These are phyloP conservation scores for Eleusine indica DNA, from an alignment of 176 grass and related monocot species.

Conservation along the genomic window DNA sequence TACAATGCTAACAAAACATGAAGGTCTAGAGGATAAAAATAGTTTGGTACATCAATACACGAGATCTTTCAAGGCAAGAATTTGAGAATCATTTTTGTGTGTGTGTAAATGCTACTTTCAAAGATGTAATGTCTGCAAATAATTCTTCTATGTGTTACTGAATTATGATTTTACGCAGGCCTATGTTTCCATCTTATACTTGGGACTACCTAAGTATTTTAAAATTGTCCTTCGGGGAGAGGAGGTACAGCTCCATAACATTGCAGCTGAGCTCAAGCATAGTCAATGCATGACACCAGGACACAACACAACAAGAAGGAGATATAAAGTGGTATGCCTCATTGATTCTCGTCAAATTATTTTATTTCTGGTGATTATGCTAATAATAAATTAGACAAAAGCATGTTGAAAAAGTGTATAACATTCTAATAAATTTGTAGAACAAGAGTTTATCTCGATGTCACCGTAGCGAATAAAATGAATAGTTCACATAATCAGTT, in stretches of 20 bases:
- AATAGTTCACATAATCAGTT: background rate
- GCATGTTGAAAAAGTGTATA: background rate
- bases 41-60: constrained; percentile 27
- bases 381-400: background rate
- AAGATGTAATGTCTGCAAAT: background rate
- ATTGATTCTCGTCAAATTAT: background rate
- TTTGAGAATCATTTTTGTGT: background rate
- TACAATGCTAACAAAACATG: constrained; percentile 7
- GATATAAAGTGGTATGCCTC: constrained; percentile 29
- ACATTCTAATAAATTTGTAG: background rate
- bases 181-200: constrained; percentile 52
- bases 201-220: constrained; percentile 35
- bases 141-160: background rate
- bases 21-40: constrained; percentile 8
- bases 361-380: background rate
- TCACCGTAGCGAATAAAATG: background rate
- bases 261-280: constrained; percentile 44
- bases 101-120: background rate
- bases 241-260: constrained; percentile 31
- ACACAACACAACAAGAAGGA: constrained; percentile 7
- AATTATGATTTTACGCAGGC: constrained; percentile 26
- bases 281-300: constrained; percentile 23
- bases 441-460: background rate
- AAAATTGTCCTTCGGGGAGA: constrained; percentile 34
- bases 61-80: constrained; percentile 45